Evolutionary conservation across 148 eudicot species (phyloP).

Genomic region (Rhododendron mucronatum): DNA sequence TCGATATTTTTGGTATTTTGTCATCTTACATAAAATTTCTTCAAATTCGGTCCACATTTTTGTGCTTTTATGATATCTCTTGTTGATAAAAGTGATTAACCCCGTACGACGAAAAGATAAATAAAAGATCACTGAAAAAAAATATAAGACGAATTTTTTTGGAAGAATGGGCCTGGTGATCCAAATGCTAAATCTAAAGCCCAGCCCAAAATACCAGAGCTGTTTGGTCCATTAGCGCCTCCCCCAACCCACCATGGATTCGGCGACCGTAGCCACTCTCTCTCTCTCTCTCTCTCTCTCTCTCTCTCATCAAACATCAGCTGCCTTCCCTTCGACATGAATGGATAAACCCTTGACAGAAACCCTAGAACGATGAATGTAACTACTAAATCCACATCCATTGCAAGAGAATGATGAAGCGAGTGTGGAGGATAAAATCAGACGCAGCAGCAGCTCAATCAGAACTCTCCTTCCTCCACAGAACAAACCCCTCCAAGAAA

Average conservation of each 20-base stretch:
- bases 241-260: not conserved
- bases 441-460: slow-evolving; percentile 15
- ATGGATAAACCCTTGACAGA: not conserved
- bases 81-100: too few relatives aligned
- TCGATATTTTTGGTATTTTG: too few relatives aligned
- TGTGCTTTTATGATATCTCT: too few relatives aligned
- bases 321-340: not conserved
- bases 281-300: not conserved
- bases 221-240: not conserved
- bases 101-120: too few relatives aligned
- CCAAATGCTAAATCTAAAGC: not conserved
- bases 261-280: not conserved
- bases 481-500: slow-evolving; percentile 8
- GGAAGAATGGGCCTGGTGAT: not conserved
- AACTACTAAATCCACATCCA: not conserved
- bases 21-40: not conserved
- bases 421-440: slow-evolving; percentile 22
- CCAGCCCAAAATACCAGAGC: not conserved
- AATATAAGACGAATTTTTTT: too few relatives aligned
- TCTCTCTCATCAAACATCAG: not conserved
- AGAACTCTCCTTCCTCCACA: slow-evolving; percentile 5
- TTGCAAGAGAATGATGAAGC: slow-evolving; percentile 15
- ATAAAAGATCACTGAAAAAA: too few relatives aligned
- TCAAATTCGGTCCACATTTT: too few relatives aligned
- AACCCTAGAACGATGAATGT: not conserved